Conservation (phyloP, 192 early-diverging fungal genomes). For the Linnemannia elongata region DNA sequence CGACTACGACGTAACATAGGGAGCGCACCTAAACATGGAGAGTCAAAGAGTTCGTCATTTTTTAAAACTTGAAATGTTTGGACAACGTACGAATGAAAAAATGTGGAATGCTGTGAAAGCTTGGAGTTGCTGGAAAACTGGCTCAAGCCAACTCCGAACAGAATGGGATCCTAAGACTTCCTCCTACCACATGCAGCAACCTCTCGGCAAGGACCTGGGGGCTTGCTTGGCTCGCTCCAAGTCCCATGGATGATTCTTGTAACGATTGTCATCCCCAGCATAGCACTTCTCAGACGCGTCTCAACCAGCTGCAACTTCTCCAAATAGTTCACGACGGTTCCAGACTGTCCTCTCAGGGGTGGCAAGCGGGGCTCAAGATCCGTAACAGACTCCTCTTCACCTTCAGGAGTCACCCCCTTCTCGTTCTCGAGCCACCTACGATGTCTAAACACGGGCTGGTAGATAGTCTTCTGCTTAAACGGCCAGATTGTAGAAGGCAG, state of each 20-base stretch:
- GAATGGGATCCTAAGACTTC: background rate
- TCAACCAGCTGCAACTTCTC: constrained; percentile 3
- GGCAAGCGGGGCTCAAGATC: too few relatives aligned
- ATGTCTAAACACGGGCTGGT: background rate
- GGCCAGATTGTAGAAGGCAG: too few relatives aligned
- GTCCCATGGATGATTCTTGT: background rate
- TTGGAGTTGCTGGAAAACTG: background rate
- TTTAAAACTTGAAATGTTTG: too few relatives aligned
- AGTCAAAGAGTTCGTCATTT: too few relatives aligned
- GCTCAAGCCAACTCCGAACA: background rate
- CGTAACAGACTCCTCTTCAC: too few relatives aligned
- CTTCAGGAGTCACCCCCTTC: too few relatives aligned
- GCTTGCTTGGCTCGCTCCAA: background rate
- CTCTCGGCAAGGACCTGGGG: background rate
- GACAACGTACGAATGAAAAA: background rate
- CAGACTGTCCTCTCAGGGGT: too few relatives aligned
- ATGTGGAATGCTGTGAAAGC: background rate
- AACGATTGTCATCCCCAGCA: background rate
- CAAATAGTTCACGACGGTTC: too few relatives aligned
- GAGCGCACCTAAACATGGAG: constrained; percentile 9
- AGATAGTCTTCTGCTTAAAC: too few relatives aligned
- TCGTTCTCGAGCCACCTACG: background rate
- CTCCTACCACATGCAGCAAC: background rate
- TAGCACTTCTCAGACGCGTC: constrained; percentile 5
- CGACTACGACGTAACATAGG: too few relatives aligned